These are phyloP conservation scores for Leucoagaricus sp. DNA, from an alignment of 1,284 basidiomycete genomes.

Conservation along the genomic window DNA sequence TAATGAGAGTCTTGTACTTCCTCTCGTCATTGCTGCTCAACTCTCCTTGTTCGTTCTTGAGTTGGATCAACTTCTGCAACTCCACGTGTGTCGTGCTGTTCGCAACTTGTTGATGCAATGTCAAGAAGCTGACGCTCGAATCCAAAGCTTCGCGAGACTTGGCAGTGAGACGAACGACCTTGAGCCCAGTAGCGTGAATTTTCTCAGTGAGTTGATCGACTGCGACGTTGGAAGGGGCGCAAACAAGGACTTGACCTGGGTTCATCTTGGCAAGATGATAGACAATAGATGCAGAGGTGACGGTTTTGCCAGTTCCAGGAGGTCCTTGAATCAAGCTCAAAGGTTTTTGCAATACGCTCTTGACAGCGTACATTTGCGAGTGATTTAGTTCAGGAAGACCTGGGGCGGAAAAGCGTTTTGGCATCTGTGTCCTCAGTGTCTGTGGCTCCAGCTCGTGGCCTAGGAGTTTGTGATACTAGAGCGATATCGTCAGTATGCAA, in stretches of 20 bases:
- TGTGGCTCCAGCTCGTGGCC: conserved; percentile 96
- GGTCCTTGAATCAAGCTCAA: conserved; percentile 98
- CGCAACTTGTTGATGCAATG: conserved; percentile 96
- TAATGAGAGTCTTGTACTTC: conserved; percentile 95
- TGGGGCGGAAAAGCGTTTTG: conserved; percentile 95
- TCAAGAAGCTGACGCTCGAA: conserved; percentile 91
- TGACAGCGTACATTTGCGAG: conserved; percentile 99
- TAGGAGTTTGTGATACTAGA: conserved; percentile 94
- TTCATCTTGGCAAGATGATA: conserved; percentile 99
- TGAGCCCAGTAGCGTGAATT: conserved; percentile 95
- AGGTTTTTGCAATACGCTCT: conserved; percentile 98
- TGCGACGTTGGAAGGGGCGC: conserved; percentile 98
- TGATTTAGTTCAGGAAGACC: conserved; percentile 98
- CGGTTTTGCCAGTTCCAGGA: conserved; percentile 98
- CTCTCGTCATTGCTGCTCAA: conserved; percentile 95
- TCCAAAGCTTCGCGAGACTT: conserved; percentile 98
- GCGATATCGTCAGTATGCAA: conserved; percentile 15
- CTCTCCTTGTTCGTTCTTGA: conserved; percentile 98
- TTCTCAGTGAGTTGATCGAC: conserved; percentile 99
- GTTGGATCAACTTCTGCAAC: conserved; percentile 95
- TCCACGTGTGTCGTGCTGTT: conserved; percentile 95
- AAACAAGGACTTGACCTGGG: conserved; percentile 97
- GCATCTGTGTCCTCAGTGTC: conserved; percentile 90
- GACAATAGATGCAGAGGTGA: conserved; percentile 99
- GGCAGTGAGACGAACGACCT: conserved; percentile 96